Evolutionary conservation across 768 basidiomycete genomes (phyloP), one percentile per base, ranked within the genome.

Genomic region (Podaxis sp.): DNA sequence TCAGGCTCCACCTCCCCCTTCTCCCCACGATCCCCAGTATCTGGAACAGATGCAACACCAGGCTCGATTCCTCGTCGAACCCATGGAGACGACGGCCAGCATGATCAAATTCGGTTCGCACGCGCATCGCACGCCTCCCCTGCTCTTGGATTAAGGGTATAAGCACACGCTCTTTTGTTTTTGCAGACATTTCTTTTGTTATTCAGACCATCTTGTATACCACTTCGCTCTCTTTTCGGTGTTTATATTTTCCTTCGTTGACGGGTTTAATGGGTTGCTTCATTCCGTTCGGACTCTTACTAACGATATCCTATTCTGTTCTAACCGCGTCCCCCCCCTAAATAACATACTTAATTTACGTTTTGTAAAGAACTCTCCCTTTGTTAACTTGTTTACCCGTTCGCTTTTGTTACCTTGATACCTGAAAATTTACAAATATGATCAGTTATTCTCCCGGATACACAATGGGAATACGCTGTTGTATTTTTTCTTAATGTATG

Each of bases 61-160:
- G 52, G 40, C 43, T 59, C 66, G 60, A 55, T 71, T 57, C 57
- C 67, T 66, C 68, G 68, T 40, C 53, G 70, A 65, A 62, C 40
- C 57, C 62, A 65, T 55, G 68, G 64, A 57, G 63, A 63, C 40
- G 60, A 61, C 56, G 12, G 25, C 58, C 58, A 59, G 24, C 65
- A 69, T 63, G 78, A 70, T 68, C 77, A 80, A 77, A 75, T 79
- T 77, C 77, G 79, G 76, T 72, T 77, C 69, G 59, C 78, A 70
- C 78, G 76, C 69, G 63, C 75, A 74, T 69, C 80, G 65, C 79
- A 80, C 79, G 55, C 81, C 76, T 33, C 80, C 75, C 68, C 77
- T 77, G 73, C 76, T 67, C 69, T 80, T 76, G 81, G 81, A 78
- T 79, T 82, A 80, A 81, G 77, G 66, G 81, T 76, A 5, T 79